phyloP scores from a whole-genome alignment of 176 grass and related monocot species.

The Saccharum spontaneum region DNA sequence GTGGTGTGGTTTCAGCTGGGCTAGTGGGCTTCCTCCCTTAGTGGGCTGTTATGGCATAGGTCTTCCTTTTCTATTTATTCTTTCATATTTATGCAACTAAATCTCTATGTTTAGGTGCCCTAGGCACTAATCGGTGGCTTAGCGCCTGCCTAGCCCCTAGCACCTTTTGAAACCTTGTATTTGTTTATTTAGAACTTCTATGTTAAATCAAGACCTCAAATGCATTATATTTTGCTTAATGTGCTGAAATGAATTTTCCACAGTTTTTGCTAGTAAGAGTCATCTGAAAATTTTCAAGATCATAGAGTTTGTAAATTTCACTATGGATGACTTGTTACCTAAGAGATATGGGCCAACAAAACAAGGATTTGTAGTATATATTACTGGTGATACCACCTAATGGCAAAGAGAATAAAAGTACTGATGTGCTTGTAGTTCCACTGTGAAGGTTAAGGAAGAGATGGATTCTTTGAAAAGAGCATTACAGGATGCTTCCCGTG shows the following conservation, averaged over 20 bases:
- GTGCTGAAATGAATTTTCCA: constrained; percentile 17
- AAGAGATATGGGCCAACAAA: constrained; percentile 3
- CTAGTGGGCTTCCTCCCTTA: no score
- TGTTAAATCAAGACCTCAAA: not conserved
- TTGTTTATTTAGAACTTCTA: constrained; percentile 2
- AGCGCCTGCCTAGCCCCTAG: no score
- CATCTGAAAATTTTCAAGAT: not conserved
- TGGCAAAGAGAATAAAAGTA: constrained; percentile 41
- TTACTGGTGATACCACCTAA: not conserved
- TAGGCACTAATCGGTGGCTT: no score
- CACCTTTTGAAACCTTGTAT: no score
- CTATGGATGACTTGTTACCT: constrained; percentile 11
- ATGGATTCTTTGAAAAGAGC: constrained; percentile 61
- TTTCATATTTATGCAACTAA: no score
- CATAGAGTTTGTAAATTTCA: not conserved
- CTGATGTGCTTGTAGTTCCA: constrained; percentile 49
- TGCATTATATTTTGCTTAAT: constrained; percentile 9
- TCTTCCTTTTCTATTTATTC: no score
- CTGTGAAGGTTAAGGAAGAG: constrained; percentile 78
- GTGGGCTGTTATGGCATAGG: no score
- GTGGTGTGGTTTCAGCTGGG: no score
- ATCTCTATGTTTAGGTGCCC: no score
- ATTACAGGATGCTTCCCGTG: constrained; percentile 50
- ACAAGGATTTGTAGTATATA: constrained; percentile 6
- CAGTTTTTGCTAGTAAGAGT: constrained; percentile 24